phyloP scores from a whole-genome alignment of 108 stramenopile species.

The Cyclotella baltica region DNA sequence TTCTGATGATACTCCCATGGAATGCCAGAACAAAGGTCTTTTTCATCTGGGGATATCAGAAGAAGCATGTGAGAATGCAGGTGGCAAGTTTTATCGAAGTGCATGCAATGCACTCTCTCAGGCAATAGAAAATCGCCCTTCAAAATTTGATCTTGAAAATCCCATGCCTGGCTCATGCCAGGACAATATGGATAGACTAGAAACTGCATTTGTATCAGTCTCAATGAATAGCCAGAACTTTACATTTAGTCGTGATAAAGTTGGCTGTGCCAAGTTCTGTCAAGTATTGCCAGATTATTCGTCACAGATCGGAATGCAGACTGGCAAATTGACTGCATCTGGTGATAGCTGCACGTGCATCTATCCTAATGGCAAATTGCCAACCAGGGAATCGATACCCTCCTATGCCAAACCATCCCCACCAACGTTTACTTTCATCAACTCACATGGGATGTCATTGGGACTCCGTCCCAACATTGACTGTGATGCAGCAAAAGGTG shows the following conservation, averaged over 20 bases:
- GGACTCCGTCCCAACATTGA: not conserved
- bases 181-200: not conserved
- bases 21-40: conserved; percentile 2
- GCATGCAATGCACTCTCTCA: not conserved
- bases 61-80: conserved; percentile 13
- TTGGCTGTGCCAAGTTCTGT: not conserved
- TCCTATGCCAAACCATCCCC: not conserved
- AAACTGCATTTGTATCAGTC: not conserved
- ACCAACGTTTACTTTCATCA: not conserved
- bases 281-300: not conserved
- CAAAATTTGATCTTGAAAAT: not conserved
- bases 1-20: not conserved
- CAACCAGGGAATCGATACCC: not conserved
- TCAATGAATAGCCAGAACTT: not conserved
- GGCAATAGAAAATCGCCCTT: not conserved
- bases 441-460: not conserved
- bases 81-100: not conserved
- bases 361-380: not conserved
- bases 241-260: not conserved
- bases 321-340: not conserved
- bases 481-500: not conserved
- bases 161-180: not conserved
- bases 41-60: conserved; percentile 3
- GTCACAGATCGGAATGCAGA: no score
- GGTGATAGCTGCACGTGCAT: not conserved